Conservation (phyloP, 345 rosid species). For the Arabis alpina region DNA sequence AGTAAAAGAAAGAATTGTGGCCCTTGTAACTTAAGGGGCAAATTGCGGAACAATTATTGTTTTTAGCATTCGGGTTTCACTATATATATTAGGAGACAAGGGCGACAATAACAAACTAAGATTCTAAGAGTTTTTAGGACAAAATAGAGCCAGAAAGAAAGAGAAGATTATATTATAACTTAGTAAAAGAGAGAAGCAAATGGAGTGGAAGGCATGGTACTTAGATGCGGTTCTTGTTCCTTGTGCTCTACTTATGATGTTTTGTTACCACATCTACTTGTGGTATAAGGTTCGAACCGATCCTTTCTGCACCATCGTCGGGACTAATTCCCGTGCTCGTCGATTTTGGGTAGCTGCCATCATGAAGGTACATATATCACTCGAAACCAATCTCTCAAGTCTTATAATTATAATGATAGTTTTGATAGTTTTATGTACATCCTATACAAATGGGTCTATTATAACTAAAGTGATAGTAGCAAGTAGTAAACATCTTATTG, state of each 20-base stretch:
- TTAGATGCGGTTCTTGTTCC: slow-evolving; percentile 77
- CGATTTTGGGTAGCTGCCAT: slow-evolving; percentile 83
- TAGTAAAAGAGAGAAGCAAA: slow-evolving; percentile 19
- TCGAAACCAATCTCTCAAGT: background rate
- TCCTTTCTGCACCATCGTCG: slow-evolving; percentile 80
- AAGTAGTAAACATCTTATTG: background rate
- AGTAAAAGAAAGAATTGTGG: slow-evolving; percentile 1
- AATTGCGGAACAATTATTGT: slow-evolving; percentile 13
- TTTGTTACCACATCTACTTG: slow-evolving; percentile 66
- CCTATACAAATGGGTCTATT: background rate
- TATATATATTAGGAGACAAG: slow-evolving; percentile 38
- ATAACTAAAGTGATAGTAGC: background rate
- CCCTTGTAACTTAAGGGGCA: slow-evolving; percentile 35
- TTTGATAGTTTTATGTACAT: background rate
- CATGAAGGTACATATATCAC: slow-evolving; percentile 59
- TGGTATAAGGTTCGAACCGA: slow-evolving; percentile 76
- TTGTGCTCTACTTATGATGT: too few species aligned
- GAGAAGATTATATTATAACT: background rate
- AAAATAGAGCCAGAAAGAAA: slow-evolving; percentile 12
- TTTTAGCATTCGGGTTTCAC: slow-evolving; percentile 10
- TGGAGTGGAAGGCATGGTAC: slow-evolving; percentile 56
- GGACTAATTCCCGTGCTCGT: slow-evolving; percentile 64
- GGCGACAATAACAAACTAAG: slow-evolving; percentile 23
- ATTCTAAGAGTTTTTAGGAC: slow-evolving; percentile 28
- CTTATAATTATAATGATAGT: background rate